phyloP scores from a whole-genome alignment of 2,329 filamentous ascomycete genomes.

The Leptographium flavum region DNA sequence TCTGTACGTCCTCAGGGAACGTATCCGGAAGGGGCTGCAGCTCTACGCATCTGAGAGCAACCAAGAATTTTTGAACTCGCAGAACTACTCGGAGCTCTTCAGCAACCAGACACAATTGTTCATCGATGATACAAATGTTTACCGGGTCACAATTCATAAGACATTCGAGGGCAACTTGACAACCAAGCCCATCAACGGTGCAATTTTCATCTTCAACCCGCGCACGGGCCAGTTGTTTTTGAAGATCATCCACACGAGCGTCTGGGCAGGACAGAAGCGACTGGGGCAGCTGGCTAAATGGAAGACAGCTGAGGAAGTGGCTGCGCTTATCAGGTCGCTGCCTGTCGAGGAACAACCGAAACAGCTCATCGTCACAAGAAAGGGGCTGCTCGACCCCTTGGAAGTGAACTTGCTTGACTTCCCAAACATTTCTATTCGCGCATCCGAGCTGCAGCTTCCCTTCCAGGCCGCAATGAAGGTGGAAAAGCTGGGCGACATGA shows the following conservation, averaged over 20 bases:
- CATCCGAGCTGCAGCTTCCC: conserved; percentile 88
- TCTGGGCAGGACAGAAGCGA: conserved; percentile 99
- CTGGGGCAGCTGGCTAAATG: conserved; percentile 95
- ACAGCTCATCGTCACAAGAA: conserved; percentile 94
- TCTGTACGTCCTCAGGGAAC: conserved; percentile 87
- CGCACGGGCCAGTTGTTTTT: conserved; percentile 92
- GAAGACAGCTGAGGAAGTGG: conserved; percentile 99
- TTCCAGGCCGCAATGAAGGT: conserved; percentile 99
- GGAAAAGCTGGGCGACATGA: conserved; percentile 98
- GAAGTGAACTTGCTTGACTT: conserved; percentile 97
- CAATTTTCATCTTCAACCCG: conserved; percentile 99
- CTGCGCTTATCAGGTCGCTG: conserved; percentile 84
- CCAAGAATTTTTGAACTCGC: conserved; percentile 97
- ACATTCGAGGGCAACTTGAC: conserved; percentile 98
- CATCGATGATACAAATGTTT: conserved; percentile 98
- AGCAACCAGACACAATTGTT: conserved; percentile 98
- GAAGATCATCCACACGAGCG: conserved; percentile 98
- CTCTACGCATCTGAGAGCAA: conserved; percentile 97
- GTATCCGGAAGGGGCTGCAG: conserved; percentile 95
- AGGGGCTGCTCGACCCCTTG: conserved; percentile 90
- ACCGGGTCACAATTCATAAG: conserved; percentile 98
- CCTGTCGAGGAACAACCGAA: conserved; percentile 98
- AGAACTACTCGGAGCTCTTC: conserved; percentile 98
- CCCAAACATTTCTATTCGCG: conserved; percentile 96
- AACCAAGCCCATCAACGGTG: conserved; percentile 97